Conservation (phyloP, 495 filamentous ascomycete genomes). For the Penicillium canariense region DNA sequence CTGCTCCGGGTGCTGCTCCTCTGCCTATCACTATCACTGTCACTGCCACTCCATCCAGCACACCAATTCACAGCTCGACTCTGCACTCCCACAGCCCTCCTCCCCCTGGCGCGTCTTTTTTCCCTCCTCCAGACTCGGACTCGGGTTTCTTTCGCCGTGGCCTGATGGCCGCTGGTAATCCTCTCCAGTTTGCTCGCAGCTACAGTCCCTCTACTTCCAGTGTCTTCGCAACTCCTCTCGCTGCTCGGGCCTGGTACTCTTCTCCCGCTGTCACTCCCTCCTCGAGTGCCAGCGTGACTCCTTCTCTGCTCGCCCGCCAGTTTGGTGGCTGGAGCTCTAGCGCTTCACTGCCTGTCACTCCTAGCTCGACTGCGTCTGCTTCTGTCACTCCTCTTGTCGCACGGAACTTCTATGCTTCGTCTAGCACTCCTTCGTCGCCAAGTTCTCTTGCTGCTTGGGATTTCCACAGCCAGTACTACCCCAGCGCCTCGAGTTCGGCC, state of each 20-base stretch:
- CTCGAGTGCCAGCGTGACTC: background rate
- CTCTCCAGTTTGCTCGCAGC: conserved; percentile 17
- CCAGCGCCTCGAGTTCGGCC: conserved; percentile 6
- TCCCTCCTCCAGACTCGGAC: conserved; percentile 5
- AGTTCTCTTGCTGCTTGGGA: conserved; percentile 10
- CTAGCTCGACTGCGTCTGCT: background rate
- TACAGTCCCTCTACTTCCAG: conserved; percentile 13
- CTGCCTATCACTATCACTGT: conserved; percentile 32
- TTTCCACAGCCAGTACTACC: background rate
- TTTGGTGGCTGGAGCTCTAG: conserved; percentile 6
- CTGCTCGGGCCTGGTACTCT: conserved; percentile 13
- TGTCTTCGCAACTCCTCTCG: conserved; percentile 5
- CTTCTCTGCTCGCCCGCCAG: conserved; percentile 15
- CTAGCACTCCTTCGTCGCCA: conserved; percentile 1
- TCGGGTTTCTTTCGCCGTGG: conserved; percentile 22
- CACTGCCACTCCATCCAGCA: conserved; percentile 25
- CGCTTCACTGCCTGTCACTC: background rate
- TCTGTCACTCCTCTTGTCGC: conserved; percentile 3
- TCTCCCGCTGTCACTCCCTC: conserved; percentile 3
- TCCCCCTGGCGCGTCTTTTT: conserved; percentile 14
- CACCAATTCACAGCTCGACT: conserved; percentile 13
- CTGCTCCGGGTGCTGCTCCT: conserved; percentile 21
- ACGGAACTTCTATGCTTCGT: conserved; percentile 2
- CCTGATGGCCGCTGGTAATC: conserved; percentile 23
- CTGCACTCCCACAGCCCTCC: conserved; percentile 12